Evolutionary conservation across 2,329 filamentous ascomycete genomes (phyloP).

Genomic region (Coniochaeta sp.): DNA sequence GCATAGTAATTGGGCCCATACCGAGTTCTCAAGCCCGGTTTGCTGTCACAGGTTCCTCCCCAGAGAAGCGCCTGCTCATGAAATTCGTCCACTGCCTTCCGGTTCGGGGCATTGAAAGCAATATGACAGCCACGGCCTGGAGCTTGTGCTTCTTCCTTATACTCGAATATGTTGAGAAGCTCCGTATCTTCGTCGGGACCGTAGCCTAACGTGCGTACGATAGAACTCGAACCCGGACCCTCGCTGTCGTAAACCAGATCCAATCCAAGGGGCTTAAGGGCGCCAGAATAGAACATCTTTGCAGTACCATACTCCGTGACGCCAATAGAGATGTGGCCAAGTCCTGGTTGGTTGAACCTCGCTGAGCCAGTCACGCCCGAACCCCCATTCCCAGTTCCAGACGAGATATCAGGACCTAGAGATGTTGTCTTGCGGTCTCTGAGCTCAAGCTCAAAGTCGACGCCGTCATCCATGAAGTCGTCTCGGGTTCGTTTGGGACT

Average conservation of each 20-base stretch:
- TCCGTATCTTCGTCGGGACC: slow-evolving; percentile 19
- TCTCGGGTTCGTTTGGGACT: too few species aligned
- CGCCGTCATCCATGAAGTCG: too few species aligned
- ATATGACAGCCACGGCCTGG: slow-evolving; percentile 23
- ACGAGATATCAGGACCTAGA: too few species aligned
- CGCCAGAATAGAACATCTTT: slow-evolving; percentile 21
- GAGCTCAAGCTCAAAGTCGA: too few species aligned
- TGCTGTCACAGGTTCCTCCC: slow-evolving; percentile 21
- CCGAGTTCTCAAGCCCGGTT: slow-evolving; percentile 20
- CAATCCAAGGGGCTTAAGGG: slow-evolving; percentile 19
- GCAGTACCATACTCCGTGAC: slow-evolving; percentile 15
- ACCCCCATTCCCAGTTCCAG: too few species aligned
- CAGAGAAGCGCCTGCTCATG: slow-evolving; percentile 18
- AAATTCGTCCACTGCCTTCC: slow-evolving; percentile 21
- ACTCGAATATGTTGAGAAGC: slow-evolving; percentile 22
- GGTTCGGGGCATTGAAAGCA: slow-evolving; percentile 24
- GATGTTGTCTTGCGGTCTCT: too few species aligned
- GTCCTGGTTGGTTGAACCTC: too few species aligned
- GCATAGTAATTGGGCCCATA: slow-evolving; percentile 26
- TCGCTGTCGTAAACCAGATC: slow-evolving; percentile 22
- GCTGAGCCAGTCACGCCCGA: too few species aligned
- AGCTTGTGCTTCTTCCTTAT: slow-evolving; percentile 11
- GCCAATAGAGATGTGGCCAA: slow-evolving; percentile 16
- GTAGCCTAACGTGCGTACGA: slow-evolving; percentile 22
- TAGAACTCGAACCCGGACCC: slow-evolving; percentile 1